phyloP scores from a whole-genome alignment of 441 rosid genomes.

The Bocquillonia castaneifolia region DNA sequence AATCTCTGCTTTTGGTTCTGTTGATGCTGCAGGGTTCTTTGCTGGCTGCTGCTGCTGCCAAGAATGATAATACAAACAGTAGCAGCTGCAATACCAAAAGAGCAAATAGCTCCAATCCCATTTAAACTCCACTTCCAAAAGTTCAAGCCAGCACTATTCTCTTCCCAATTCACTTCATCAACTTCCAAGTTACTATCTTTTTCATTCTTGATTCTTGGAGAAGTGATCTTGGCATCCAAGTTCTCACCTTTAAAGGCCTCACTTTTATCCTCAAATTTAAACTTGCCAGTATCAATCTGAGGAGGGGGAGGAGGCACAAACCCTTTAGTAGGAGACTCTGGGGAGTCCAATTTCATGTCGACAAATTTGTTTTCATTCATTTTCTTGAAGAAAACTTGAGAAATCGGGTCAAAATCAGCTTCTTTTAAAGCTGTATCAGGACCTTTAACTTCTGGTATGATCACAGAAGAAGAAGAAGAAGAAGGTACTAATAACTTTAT shows the following conservation, averaged over 20 bases:
- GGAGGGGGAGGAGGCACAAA: constrained; percentile 33
- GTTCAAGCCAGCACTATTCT: constrained; percentile 42
- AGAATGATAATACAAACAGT: constrained; percentile 62
- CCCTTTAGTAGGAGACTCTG: constrained; percentile 37
- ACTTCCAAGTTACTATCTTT: constrained; percentile 18
- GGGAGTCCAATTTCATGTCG: constrained; percentile 90
- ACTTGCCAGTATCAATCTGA: constrained; percentile 40
- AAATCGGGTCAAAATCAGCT: constrained; percentile 49
- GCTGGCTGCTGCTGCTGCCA: constrained; percentile 63
- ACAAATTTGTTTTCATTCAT: constrained; percentile 72
- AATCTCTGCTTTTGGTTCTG: constrained; percentile 50
- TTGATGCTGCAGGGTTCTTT: constrained; percentile 38
- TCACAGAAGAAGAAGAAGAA: no score
- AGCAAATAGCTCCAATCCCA: constrained; percentile 87
- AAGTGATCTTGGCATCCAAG: constrained; percentile 28
- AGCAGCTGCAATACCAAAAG: constrained; percentile 82
- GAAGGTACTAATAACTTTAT: constrained; percentile 20
- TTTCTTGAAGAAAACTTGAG: constrained; percentile 82
- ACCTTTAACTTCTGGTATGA: constrained; percentile 30
- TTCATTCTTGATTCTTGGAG: constrained; percentile 37
- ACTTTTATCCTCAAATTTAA: constrained; percentile 31
- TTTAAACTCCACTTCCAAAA: constrained; percentile 73
- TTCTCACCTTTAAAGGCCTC: constrained; percentile 21
- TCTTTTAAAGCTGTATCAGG: constrained; percentile 27
- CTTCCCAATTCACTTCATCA: constrained; percentile 40